Conservation (phyloP, 805 yeast genomes). For the Starmerella apicola region DNA sequence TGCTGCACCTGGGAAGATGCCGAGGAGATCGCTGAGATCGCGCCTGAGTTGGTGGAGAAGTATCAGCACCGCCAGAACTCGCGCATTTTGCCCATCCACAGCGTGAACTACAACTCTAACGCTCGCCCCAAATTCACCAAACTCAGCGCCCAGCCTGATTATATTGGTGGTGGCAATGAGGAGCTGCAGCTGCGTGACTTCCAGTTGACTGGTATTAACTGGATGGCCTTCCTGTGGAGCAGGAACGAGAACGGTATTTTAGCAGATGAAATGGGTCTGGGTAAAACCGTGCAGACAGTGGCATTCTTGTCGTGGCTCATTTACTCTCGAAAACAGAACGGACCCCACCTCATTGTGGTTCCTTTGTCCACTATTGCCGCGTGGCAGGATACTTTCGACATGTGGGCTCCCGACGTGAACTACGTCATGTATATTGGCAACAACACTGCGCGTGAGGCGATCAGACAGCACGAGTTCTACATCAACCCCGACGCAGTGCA, state of each 20-base stretch:
- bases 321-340: slow-evolving; percentile 90
- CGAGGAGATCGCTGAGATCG: slow-evolving; percentile 64
- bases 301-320: slow-evolving; percentile 89
- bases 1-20: slow-evolving; percentile 97
- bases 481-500: slow-evolving; percentile 39
- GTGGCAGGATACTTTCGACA: slow-evolving; percentile 97
- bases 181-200: slow-evolving; percentile 72
- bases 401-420: slow-evolving; percentile 94
- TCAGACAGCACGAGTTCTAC: slow-evolving; percentile 77
- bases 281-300: slow-evolving; percentile 95
- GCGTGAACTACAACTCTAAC: slow-evolving; percentile 57
- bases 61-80: slow-evolving; percentile 73
- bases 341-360: slow-evolving; percentile 93
- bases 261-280: slow-evolving; percentile 98
- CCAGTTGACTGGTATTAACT: slow-evolving; percentile 93
- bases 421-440: slow-evolving; percentile 90
- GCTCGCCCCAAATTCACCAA: slow-evolving; percentile 84
- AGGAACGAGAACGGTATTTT: slow-evolving; percentile 93
- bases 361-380: slow-evolving; percentile 95
- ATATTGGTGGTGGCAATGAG: slow-evolving; percentile 52
- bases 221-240: slow-evolving; percentile 99
- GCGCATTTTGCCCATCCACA: slow-evolving; percentile 68
- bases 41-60: slow-evolving; percentile 72
- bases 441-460: slow-evolving; percentile 66
- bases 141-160: slow-evolving; percentile 71